phyloP scores from a whole-genome alignment of 768 basidiomycete genomes.

The Peribolospora kevripleyi region DNA sequence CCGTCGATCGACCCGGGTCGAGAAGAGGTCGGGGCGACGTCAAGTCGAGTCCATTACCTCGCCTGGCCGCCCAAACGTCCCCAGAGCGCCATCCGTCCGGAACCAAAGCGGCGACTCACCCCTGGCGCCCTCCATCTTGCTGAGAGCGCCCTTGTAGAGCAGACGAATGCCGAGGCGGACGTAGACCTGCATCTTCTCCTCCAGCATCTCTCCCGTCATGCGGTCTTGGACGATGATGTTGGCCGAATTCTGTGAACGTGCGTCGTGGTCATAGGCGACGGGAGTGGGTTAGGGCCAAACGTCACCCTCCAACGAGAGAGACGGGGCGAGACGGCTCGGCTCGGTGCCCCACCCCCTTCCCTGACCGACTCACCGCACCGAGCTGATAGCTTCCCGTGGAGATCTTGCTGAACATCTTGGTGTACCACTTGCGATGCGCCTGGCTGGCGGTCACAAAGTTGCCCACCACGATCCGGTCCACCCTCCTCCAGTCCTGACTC shows the following conservation, averaged over 20 bases:
- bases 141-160: constrained; percentile 65
- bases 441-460: constrained; percentile 78
- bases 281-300: background rate
- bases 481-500: constrained; percentile 68
- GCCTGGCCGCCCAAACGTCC: background rate
- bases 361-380: constrained; percentile 42
- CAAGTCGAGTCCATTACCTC: background rate
- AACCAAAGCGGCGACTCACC: constrained; percentile 27
- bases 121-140: constrained; percentile 66
- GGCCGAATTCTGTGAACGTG: constrained; percentile 58
- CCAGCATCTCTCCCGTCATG: constrained; percentile 67
- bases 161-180: constrained; percentile 77
- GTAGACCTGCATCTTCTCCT: constrained; percentile 96
- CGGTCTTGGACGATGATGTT: constrained; percentile 97
- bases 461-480: constrained; percentile 70
- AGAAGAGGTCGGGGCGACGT: background rate
- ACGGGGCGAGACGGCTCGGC: no score
- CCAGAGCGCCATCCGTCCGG: background rate
- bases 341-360: no score
- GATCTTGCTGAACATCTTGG: constrained; percentile 58
- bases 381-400: constrained; percentile 66
- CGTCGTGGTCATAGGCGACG: background rate
- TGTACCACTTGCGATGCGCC: constrained; percentile 94
- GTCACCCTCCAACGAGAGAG: background rate
- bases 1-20: no score